phyloP scores from a whole-genome alignment of 163 green algal species.

The Scenedesmus sp. region DNA sequence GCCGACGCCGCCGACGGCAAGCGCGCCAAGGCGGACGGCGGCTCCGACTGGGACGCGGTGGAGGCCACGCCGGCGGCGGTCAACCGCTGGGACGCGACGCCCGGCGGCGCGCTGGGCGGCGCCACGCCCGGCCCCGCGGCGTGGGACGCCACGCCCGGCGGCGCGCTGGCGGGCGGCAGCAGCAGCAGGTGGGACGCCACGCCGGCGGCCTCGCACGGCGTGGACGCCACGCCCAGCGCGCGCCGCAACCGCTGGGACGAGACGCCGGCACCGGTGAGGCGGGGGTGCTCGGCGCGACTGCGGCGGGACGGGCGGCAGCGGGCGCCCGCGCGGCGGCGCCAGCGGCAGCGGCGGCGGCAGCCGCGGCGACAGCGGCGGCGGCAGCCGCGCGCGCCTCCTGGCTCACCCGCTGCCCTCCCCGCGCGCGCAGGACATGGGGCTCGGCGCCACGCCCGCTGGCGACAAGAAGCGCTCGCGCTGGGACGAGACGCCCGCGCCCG shows the following conservation, averaged over 20 bases:
- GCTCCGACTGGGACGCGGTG: conserved; percentile 77
- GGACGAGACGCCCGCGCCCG: conserved; percentile 86
- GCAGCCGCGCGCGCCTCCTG: no score
- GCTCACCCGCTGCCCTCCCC: neutral
- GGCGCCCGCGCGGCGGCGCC: conserved; percentile 44
- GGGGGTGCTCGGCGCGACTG: no score
- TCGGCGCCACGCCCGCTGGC: conserved; percentile 70
- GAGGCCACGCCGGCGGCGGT: conserved; percentile 68
- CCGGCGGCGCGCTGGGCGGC: conserved; percentile 23
- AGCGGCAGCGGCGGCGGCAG: conserved; percentile 7
- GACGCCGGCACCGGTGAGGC: conserved; percentile 73
- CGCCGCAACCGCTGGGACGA: conserved; percentile 86
- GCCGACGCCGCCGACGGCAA: conserved; percentile 53
- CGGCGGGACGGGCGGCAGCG: no score
- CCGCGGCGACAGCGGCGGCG: neutral
- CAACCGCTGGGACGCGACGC: conserved; percentile 47
- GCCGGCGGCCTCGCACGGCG: conserved; percentile 48
- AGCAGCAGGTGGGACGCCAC: conserved; percentile 78
- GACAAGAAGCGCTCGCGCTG: conserved; percentile 83
- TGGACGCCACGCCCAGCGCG: conserved; percentile 47
- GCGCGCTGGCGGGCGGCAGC: conserved; percentile 45
- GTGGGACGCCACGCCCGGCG: conserved; percentile 80
- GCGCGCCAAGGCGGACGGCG: conserved; percentile 44
- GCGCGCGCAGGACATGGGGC: conserved; percentile 45
- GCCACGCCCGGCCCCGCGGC: conserved; percentile 32